Evolutionary conservation across 805 yeast genomes (phyloP), one percentile per base, ranked within the genome.

Genomic region (Lachancea nothofagi): DNA sequence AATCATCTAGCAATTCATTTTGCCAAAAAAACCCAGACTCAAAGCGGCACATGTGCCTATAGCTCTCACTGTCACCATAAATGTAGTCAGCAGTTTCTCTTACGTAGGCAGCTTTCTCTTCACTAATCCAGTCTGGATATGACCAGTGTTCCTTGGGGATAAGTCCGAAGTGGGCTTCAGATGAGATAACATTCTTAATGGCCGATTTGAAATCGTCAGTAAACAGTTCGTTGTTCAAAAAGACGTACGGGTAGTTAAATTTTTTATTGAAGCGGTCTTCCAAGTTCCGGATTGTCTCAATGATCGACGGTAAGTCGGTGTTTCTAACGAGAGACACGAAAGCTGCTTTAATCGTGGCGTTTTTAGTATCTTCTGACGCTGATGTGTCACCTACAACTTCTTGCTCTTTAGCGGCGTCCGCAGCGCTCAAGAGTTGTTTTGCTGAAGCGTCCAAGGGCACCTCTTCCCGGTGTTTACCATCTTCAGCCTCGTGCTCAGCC

Each of bases 191-290:
- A 9, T 83, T 72, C 2, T 74, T 47, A 10, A 95, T 83, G 21
- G 77, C 72, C 20, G 66, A 64, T 53, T 77, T 85, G 63, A 93
- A 90, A 52, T 86, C 93, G 2, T 85, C 88, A 37, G 77, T 70
- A 65, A 90, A 93, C 34, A 74, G 81, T 42, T 80, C 87, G 59
- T 90, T 96, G 62, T 90, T 90, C 53, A 90, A 70, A 62, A 90
- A 93, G 20, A 88, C 93, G 97, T 97, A 90, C 52, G 94, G 97
- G 58, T 90, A 90, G 47, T 83, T 72, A 66, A 66, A 89, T 34
- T 83, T 72, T 13, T 66, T 59, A 69, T 90, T 90, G 71, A 93
- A 90, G 47, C 96, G 71, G 61, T 88, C 97, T 65, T 90, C 97
- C 40, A 89, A 74, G 34, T 80, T 75, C 60, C 85, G 72, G 44